A percentile compares a stretch with the other conserved stretches of the same genome.
Conservation (phyloP, 768 basidiomycete genomes). For the Chiua virens region DNA sequence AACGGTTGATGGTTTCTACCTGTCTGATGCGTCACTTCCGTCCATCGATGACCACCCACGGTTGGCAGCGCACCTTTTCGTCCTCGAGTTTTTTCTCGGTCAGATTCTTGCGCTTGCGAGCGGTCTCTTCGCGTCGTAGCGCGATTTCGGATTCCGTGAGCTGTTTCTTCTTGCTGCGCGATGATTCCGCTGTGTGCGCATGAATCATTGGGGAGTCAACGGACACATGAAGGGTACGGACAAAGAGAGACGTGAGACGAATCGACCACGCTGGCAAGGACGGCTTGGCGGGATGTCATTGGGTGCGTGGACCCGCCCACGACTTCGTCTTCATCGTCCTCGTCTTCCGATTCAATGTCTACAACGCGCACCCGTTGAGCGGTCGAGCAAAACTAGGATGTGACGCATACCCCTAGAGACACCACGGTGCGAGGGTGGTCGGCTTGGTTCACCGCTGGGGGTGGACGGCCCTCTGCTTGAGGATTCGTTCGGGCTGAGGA, state of each 20-base stretch:
- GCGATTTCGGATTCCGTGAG: constrained; percentile 74
- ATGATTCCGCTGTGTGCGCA: constrained; percentile 11
- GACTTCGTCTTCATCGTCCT: constrained; percentile 44
- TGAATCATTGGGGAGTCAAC: neutral
- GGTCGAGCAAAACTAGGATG: too few relatives aligned
- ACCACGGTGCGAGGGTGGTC: too few relatives aligned
- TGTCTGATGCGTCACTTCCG: constrained; percentile 24
- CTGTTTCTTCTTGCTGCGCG: constrained; percentile 57
- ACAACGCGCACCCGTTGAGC: too few relatives aligned
- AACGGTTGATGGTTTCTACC: constrained; percentile 87
- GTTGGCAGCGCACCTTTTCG: constrained; percentile 58
- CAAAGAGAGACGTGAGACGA: constrained; percentile 68
- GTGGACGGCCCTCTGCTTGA: too few relatives aligned
- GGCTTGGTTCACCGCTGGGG: too few relatives aligned
- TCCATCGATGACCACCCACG: neutral
- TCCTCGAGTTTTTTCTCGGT: constrained; percentile 84
- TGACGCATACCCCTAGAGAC: too few relatives aligned
- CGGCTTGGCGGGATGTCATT: constrained; percentile 66
- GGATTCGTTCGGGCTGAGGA: too few relatives aligned
- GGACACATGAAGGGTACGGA: constrained; percentile 18
- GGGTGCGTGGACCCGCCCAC: constrained; percentile 32
- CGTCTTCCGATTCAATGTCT: constrained; percentile 43
- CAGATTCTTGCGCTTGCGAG: constrained; percentile 76
- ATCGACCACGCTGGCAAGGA: constrained; percentile 66
- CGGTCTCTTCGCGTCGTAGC: constrained; percentile 74